These are phyloP conservation scores for Oropetium thomaeum DNA, from an alignment of 176 grass and related monocot species.

Conservation along the genomic window DNA sequence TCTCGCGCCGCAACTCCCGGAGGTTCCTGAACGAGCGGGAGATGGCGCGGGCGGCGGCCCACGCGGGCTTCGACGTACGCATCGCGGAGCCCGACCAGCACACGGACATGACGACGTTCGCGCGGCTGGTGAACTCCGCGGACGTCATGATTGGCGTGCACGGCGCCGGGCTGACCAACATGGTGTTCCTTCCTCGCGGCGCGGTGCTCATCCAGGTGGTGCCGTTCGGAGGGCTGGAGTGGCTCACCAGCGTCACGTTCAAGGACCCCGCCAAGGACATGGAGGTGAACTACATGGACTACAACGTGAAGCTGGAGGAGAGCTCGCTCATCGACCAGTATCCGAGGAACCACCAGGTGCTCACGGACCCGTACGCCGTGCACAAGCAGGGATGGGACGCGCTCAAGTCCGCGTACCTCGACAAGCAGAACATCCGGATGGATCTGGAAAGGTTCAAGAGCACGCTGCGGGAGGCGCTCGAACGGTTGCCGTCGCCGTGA, in stretches of 20 bases:
- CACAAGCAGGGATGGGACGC: conserved; percentile 88
- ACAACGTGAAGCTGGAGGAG: conserved; percentile 74
- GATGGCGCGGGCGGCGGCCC: conserved; percentile 35
- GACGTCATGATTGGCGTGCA: conserved; percentile 79
- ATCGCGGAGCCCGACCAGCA: conserved; percentile 64
- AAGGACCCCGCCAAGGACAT: conserved; percentile 65
- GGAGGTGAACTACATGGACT: conserved; percentile 89
- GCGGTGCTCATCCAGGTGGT: conserved; percentile 84
- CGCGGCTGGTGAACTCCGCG: conserved; percentile 56
- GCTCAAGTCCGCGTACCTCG: conserved; percentile 72
- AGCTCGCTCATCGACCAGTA: conserved; percentile 83
- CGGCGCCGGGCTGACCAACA: conserved; percentile 82
- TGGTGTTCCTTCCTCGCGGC: conserved; percentile 82
- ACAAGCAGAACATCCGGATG: conserved; percentile 84
- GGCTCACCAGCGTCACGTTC: conserved; percentile 81
- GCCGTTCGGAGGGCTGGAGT: conserved; percentile 74
- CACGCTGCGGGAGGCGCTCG: conserved; percentile 51
- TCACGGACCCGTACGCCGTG: conserved; percentile 62
- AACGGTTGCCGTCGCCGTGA: conserved; percentile 32
- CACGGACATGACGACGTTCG: conserved; percentile 59
- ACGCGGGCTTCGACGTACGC: conserved; percentile 54
- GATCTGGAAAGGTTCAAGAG: conserved; percentile 54
- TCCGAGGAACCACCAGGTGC: conserved; percentile 74
- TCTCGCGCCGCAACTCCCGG: conserved; percentile 47
- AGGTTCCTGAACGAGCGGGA: conserved; percentile 62